Evolutionary conservation across 106 monocot genomes (phyloP), one percentile per base, ranked within the genome.

Genomic region (Iris macrosiphon): DNA sequence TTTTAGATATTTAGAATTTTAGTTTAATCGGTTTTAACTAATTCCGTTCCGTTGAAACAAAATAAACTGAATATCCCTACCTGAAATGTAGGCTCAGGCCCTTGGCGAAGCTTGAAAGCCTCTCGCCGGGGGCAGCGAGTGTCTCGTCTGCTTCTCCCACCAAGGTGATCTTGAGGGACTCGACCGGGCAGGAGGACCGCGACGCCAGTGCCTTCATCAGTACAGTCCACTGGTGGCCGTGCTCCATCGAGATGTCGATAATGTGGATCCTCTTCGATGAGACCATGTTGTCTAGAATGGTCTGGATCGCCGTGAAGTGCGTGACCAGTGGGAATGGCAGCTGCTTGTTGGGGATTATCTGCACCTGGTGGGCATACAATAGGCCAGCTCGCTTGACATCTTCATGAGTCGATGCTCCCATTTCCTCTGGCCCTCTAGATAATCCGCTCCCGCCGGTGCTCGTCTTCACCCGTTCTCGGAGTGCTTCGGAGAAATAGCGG

Each of bases 221-320:
- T 9, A 55, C 30, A 1, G 45, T 33, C 65, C 45, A 55, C 0
- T 33, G 65, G 2, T 33, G 3, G 2, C 55, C 55, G 17, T 55
- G 23, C 24, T 23, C 31, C 22, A 66, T 45, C 16, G 55, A 55
- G 23, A 66, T 42, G 33, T 66, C 65, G 25, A 66, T 45, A 15
- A 55, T 9, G 54, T 66, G 54, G 33, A 66, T 45, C 44, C n/a
- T 66, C 26, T 6, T 55, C 9, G 21, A 2, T 1, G 41, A 23
- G 19, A 14, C 33, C 20, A 66, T 7, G 30, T 45, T 64, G 30
- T 64, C 53, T 22, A 64, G 21, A 18, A 64, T 64, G 32, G 64
- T 27, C 42, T 64, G 64, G 2, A 53, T n/a, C 43, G 64, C 26
- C 29, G 64, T 53, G 21, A 19, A 44, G 3, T 64, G 41, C 19